Evolutionary conservation across 768 basidiomycete genomes (phyloP).

Genomic region (Boletus rubropictus): DNA sequence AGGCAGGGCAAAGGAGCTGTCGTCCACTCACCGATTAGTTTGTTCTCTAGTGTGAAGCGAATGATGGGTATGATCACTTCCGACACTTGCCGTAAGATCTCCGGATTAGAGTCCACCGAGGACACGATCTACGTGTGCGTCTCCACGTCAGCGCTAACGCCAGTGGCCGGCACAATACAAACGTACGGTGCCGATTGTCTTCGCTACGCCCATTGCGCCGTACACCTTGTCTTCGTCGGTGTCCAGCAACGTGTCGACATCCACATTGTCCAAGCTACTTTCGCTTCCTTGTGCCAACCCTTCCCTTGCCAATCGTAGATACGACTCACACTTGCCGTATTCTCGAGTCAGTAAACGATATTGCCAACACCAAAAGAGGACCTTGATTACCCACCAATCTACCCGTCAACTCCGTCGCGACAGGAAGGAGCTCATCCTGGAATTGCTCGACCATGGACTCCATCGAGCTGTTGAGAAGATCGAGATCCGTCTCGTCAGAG

Average conservation of each 20-base stretch:
- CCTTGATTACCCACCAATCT: slow-evolving; percentile 52
- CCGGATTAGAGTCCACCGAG: slow-evolving; percentile 65
- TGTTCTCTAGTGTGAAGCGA: slow-evolving; percentile 68
- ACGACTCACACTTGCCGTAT: slow-evolving; percentile 64
- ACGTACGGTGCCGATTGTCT: slow-evolving; percentile 75
- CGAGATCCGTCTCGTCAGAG: slow-evolving; percentile 87
- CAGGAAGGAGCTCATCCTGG: slow-evolving; percentile 78
- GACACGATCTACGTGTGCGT: slow-evolving; percentile 56
- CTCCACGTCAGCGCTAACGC: neutral
- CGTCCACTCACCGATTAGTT: slow-evolving; percentile 56
- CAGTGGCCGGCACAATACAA: neutral
- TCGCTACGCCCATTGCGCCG: slow-evolving; percentile 80
- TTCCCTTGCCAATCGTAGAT: slow-evolving; percentile 72
- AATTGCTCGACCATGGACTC: slow-evolving; percentile 83
- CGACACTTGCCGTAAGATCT: slow-evolving; percentile 74
- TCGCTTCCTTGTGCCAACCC: slow-evolving; percentile 49
- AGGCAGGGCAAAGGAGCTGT: neutral
- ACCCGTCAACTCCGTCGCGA: slow-evolving; percentile 72
- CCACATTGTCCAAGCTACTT: slow-evolving; percentile 41
- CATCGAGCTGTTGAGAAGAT: slow-evolving; percentile 77
- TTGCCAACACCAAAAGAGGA: neutral
- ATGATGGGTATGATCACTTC: slow-evolving; percentile 79
- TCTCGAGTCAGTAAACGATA: neutral
- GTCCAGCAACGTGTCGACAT: slow-evolving; percentile 53
- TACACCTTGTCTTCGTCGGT: slow-evolving; percentile 83